Base-by-base conservation (phyloP, 1,284 basidiomycete species). In the Moesziomyces aphidis region DNA sequence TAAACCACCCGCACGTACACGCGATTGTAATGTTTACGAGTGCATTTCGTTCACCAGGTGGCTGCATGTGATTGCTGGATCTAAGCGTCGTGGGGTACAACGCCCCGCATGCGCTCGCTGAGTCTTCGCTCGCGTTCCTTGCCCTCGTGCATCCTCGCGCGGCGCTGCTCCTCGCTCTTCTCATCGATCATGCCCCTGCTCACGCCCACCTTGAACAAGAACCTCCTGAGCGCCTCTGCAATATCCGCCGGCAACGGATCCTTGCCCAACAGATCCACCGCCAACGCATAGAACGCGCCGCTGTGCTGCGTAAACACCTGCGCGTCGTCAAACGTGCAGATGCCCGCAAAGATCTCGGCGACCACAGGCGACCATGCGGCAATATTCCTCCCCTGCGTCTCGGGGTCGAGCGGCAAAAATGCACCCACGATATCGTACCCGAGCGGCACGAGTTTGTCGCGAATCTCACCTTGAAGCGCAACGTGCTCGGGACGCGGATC, bases 291-390 rank as follows among this genome's bases (percentile, higher is more conserved):
- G 42, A 83, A 84, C 11, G 61, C 78, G 10, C 44, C 50, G n/a
- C 79, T 73, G 49, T 78, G 70, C 31, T 61, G 42, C n/a, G 72
- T 58, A 51, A 75, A 78, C 44, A 66, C 72, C 13, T 45, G 47
- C 5, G 45, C 93, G 76, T 94, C 91, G 71, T 97, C 93, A 74
- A 98, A 93, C 26, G 89, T 89, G 80, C 91, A 91, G 80, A 95
- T 94, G 11, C 97, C 97, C 63, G 92, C 90, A 28, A 99, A 85
- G 52, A 98, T 94, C 84, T 97, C 95, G 4, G 91, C 91, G 17
- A 98, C 92, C 26, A 99, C 97, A 13, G 97, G 97, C 28, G 93
- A 97, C 97, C 97, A 99, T 0, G 97, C 96, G 11, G 91, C 86
- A 67, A 99, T 96, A 83, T 98, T 99, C 85, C 98, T 93, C 52